phyloP scores from a whole-genome alignment of 2,329 filamentous ascomycete genomes.

The Cordyceps cateniannulata region DNA sequence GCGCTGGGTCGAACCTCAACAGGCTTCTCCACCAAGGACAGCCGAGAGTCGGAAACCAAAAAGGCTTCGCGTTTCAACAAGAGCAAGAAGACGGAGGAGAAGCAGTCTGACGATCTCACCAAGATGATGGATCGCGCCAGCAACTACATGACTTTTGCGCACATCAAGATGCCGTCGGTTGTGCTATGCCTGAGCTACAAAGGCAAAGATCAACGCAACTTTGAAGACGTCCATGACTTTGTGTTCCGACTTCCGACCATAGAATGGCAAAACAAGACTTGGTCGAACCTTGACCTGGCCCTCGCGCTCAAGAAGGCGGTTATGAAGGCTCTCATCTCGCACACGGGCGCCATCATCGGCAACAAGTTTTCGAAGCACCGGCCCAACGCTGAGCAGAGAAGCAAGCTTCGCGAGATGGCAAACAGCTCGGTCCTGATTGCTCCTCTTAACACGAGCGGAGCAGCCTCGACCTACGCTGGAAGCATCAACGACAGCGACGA shows the following conservation, averaged over 20 bases:
- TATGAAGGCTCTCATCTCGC: conserved; percentile 86
- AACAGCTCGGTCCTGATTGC: conserved; percentile 63
- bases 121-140: conserved; percentile 95
- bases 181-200: conserved; percentile 96
- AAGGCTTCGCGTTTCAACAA: conserved; percentile 51
- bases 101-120: conserved; percentile 79
- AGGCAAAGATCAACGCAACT: conserved; percentile 87
- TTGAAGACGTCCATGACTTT: conserved; percentile 95
- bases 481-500: conserved; percentile 50
- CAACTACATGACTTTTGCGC: conserved; percentile 94
- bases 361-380: conserved; percentile 94
- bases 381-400: conserved; percentile 72
- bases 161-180: conserved; percentile 91
- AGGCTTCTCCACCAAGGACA: conserved; percentile 35
- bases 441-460: conserved; percentile 28
- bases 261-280: conserved; percentile 97
- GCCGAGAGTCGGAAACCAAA: conserved; percentile 36
- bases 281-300: conserved; percentile 94
- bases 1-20: conserved; percentile 36
- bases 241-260: conserved; percentile 92
- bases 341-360: conserved; percentile 91
- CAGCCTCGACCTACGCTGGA: conserved; percentile 28
- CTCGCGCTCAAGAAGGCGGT: conserved; percentile 91
- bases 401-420: conserved; percentile 75
- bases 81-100: conserved; percentile 46